Conservation (phyloP, 2,329 filamentous ascomycete species). For the Alternaria sp. region DNA sequence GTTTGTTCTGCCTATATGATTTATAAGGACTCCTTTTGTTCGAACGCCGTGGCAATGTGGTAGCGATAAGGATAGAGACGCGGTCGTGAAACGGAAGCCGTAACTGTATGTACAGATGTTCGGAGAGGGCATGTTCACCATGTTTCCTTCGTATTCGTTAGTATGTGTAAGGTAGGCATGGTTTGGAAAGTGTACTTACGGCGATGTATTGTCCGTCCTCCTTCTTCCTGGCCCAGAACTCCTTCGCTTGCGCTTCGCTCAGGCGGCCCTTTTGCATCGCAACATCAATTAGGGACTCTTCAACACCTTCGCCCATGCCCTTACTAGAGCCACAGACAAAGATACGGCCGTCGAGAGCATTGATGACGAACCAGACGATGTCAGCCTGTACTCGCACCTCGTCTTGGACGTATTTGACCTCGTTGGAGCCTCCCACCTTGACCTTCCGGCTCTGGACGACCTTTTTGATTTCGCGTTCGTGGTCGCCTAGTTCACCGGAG, state of each 20-base stretch:
- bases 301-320: constrained; percentile 97
- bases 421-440: constrained; percentile 56
- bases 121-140: constrained; percentile 1
- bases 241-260: constrained; percentile 77
- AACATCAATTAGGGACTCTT: constrained; percentile 84
- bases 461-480: constrained; percentile 55
- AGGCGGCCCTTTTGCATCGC: constrained; percentile 92
- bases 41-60: constrained; percentile 17
- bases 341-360: constrained; percentile 90
- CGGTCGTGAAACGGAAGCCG: constrained; percentile 1
- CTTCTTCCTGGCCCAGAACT: constrained; percentile 93
- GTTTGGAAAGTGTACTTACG: constrained; percentile 51
- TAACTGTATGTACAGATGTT: neutral
- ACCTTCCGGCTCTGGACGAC: constrained; percentile 58
- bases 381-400: constrained; percentile 91
- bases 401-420: constrained; percentile 93
- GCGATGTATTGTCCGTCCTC: constrained; percentile 95
- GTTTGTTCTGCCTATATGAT: constrained; percentile 1
- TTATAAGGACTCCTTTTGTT: constrained; percentile 13
- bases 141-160: constrained; percentile 7
- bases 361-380: constrained; percentile 98
- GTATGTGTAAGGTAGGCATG: neutral
- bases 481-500: constrained; percentile 88
- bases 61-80: constrained; percentile 8
- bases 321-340: constrained; percentile 96